Base-by-base conservation (phyloP, 2,329 filamentous ascomycete species). In the Xylaria sp. region DNA sequence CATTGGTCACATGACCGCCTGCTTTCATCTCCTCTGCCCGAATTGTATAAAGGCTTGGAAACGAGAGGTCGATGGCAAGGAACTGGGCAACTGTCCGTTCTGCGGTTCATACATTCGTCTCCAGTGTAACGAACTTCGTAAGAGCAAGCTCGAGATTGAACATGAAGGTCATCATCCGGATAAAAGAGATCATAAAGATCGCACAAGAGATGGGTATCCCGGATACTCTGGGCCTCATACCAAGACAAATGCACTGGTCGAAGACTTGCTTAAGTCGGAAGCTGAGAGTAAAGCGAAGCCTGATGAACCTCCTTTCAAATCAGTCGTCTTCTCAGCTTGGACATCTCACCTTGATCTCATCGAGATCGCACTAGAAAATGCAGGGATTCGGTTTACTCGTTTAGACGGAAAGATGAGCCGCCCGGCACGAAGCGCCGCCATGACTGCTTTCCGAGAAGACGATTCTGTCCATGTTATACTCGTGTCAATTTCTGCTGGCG, bases 311-410 rank as follows among this genome's bases (percentile, higher is more conserved):
- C 94, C 94, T 0, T 92, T 93, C 81, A 98, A 97, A 80, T 96
- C 93, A 31, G 94, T 99, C 15, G 90, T 99, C 7, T 98, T 98
- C 81, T 97, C 94, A 0, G 91, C 91, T n/a, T 98, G 96, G 94
- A 98, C 96, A 0, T 91, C 92, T 0, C 94, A 98, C 78, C 88
- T 99, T 18, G 94, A 98, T 78, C 88, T 99, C 23, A 97, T 99
- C 73, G 90, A 96, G 77, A 86, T 93, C 59, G 95, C 94, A 0
- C 86, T 98, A 15, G 85, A 89, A 37, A 85, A 88, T 59, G 86
- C 86, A 12, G 84, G 86, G 10, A 92, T 97, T 78, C 84, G 81
- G 1, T 94, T 89, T 77, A 89, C 89, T 4, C 92, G 96, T n/a
- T 89, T 99, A 1, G 96, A 98, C 75, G 96, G 96, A 61, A 93